Base-by-base conservation (phyloP, 106 monocot species). In the Gastrodia elata region DNA sequence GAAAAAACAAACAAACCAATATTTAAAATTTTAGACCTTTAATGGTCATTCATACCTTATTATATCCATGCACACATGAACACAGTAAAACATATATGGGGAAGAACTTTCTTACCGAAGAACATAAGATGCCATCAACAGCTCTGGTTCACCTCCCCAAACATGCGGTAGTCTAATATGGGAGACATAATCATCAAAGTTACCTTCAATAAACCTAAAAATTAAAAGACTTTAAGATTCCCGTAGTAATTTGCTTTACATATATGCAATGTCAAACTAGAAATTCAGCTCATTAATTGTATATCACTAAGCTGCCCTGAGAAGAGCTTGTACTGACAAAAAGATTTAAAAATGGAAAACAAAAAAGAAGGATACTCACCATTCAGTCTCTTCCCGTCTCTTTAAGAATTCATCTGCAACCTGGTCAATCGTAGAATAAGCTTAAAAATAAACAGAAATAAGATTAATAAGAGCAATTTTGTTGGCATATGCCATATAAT, bases 121-220 rank as follows among this genome's bases (percentile, higher is more conserved):
- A 82, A 97, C 92, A 87, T 97, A 93, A 70, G 97, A 93, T 8
- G 97, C 90, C 88, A 97, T 97, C 32, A 97, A 72, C 35, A 97
- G 72, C 80, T 97, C 96, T 73, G 97, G 97, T 58, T 97, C 93
- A 36, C 97, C 97, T 58, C 97, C 97, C 97, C 97, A 97, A 27
- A 88, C 97, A 87, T 97, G 97, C 72, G 88, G 93, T 75, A 64
- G 86, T 42, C 97, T 90, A 38, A 97, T 97, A 5, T 82, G 80
- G 5, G 92, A 81, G 49, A 97, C 82, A 64, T 97, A 97, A 38
- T 75, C 73, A 77, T 97, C 90, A 78, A 97, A 97, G 79, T 93
- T 86, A 24, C 97, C 97, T 69, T 97, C 97, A 49, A 97, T 44
- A 80, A 97, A 93, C 97, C 97, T 97, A 75, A 75, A 71, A 69